Evolutionary conservation across 2,329 filamentous ascomycete species (phyloP).

Genomic region (Verticillium tricorpus): DNA sequence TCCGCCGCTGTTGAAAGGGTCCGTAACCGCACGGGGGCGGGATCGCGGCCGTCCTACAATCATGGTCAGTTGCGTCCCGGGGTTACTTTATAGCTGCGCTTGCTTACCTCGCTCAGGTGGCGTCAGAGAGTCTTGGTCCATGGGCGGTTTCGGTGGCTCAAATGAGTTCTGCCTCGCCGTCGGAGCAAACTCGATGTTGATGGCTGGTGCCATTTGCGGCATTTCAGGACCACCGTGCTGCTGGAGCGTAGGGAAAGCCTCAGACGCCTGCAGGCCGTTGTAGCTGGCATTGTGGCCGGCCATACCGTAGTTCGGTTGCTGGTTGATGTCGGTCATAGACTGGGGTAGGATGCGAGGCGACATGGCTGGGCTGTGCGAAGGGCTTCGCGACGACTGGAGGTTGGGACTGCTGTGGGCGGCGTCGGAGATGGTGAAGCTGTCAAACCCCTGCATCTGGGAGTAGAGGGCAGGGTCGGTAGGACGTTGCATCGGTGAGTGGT

Average conservation of each 20-base stretch:
- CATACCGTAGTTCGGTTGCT: conserved; percentile 42
- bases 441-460: conserved; percentile 72
- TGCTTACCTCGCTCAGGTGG: conserved; percentile 66
- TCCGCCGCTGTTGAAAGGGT: conserved; percentile 51
- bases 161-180: conserved; percentile 62
- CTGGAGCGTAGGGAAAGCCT: conserved; percentile 49
- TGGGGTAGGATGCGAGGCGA: conserved; percentile 58
- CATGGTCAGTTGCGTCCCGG: conserved; percentile 13
- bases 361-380: conserved; percentile 69
- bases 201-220: conserved; percentile 82
- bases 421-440: conserved; percentile 76
- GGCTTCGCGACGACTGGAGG: conserved; percentile 65
- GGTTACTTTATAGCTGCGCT: background rate
- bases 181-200: conserved; percentile 90
- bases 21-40: conserved; percentile 53
- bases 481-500: conserved; percentile 75
- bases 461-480: conserved; percentile 70
- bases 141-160: conserved; percentile 59
- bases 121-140: conserved; percentile 74
- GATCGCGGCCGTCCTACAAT: conserved; percentile 40
- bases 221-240: conserved; percentile 53
- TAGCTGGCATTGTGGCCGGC: conserved; percentile 31
- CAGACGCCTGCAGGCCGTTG: conserved; percentile 33
- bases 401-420: conserved; percentile 59
- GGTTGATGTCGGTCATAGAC: conserved; percentile 47